These are phyloP conservation scores for Aureobasidium musti DNA, from an alignment of 2,329 filamentous ascomycete genomes.

Conservation along the genomic window DNA sequence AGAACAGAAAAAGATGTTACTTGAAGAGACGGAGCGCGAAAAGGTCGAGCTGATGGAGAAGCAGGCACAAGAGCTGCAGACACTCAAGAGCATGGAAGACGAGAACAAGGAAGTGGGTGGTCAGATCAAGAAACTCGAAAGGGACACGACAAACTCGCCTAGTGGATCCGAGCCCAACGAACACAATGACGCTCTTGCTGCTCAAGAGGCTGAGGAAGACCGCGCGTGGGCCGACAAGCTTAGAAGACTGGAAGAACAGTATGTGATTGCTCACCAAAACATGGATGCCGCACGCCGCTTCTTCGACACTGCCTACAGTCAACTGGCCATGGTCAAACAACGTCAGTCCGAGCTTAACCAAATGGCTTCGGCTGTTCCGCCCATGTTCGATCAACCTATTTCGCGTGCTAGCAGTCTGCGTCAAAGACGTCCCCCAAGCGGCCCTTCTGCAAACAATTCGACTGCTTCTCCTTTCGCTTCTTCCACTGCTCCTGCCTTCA, in stretches of 20 bases:
- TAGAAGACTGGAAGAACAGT: constrained; percentile 38
- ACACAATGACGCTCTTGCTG: constrained; percentile 28
- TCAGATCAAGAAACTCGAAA: constrained; percentile 73
- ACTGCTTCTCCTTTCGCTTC: constrained; percentile 46
- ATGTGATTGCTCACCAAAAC: constrained; percentile 37
- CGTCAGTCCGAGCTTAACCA: constrained; percentile 45
- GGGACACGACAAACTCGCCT: constrained; percentile 58
- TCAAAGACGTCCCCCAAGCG: constrained; percentile 44
- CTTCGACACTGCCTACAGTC: constrained; percentile 57
- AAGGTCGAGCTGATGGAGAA: constrained; percentile 47
- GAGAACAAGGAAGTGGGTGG: constrained; percentile 71
- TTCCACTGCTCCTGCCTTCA: constrained; percentile 49
- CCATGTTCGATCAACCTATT: constrained; percentile 33
- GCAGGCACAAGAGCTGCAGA: constrained; percentile 46
- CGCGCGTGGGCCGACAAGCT: constrained; percentile 44
- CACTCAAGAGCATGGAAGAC: constrained; percentile 66
- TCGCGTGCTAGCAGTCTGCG: constrained; percentile 34
- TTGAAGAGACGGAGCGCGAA: constrained; percentile 43
- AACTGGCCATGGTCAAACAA: constrained; percentile 45
- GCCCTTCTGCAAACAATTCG: constrained; percentile 36
- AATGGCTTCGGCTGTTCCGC: constrained; percentile 40
- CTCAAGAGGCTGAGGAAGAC: constrained; percentile 46
- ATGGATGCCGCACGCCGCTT: constrained; percentile 41
- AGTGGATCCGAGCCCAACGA: constrained; percentile 36
- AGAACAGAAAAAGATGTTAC: constrained; percentile 44